Conservation (phyloP, 139 green algal genomes). For the Closterium sp. region DNA sequence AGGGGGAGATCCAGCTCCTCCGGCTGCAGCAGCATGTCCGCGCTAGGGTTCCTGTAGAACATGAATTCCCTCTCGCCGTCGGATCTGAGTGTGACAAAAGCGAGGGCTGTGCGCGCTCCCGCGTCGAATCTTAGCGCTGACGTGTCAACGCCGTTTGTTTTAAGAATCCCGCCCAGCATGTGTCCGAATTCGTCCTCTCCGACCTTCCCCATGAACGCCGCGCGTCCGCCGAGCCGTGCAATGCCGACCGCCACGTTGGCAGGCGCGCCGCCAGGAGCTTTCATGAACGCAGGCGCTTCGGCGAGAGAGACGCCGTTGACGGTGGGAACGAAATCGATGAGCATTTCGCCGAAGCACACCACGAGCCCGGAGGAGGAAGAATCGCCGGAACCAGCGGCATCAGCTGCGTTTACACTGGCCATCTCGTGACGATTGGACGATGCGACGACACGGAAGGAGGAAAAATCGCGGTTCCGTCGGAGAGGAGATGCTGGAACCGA, state of each 20-base stretch:
- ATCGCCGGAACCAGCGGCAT: background rate
- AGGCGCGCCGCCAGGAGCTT: slow-evolving; percentile 37
- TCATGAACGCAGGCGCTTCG: slow-evolving; percentile 37
- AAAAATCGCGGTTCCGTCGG: background rate
- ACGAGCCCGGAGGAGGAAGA: background rate
- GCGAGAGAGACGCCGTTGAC: slow-evolving; percentile 44
- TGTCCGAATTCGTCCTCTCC: slow-evolving; percentile 48
- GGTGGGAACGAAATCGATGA: slow-evolving; percentile 51
- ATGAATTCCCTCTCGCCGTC: slow-evolving; percentile 52
- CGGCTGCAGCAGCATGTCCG: slow-evolving; percentile 39
- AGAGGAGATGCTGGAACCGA: background rate
- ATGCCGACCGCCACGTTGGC: slow-evolving; percentile 49
- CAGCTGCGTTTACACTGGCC: background rate
- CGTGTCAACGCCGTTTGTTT: slow-evolving; percentile 34
- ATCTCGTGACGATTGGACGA: background rate
- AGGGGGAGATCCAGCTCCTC: slow-evolving; percentile 39
- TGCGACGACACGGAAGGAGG: background rate
- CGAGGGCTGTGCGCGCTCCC: slow-evolving; percentile 43
- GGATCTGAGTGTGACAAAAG: slow-evolving; percentile 33
- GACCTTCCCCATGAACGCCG: slow-evolving; percentile 44
- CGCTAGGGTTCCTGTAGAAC: slow-evolving; percentile 52
- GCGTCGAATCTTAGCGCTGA: slow-evolving; percentile 37
- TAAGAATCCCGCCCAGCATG: slow-evolving; percentile 43
- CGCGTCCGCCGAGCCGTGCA: slow-evolving; percentile 20
- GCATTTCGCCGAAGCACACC: slow-evolving; percentile 41